Evolutionary conservation across 2,329 filamentous ascomycete genomes (phyloP).

Genomic region (Penicillium sp.): DNA sequence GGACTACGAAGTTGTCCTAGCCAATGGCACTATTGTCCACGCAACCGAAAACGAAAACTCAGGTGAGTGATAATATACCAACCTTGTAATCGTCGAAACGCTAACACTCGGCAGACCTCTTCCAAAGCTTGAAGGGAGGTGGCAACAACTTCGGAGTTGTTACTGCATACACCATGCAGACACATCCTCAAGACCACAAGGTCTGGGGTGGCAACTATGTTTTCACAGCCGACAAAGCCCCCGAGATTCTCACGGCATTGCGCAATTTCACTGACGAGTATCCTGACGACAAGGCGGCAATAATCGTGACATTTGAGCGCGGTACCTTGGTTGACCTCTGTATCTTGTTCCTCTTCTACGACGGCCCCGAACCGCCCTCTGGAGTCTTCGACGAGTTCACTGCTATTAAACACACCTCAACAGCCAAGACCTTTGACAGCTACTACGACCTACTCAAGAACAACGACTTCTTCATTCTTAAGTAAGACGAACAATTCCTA

Average conservation of each 20-base stretch:
- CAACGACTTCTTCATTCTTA: slow-evolving; percentile 45
- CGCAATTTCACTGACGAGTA: slow-evolving; percentile 48
- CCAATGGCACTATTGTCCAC: slow-evolving; percentile 47
- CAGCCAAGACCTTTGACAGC: slow-evolving; percentile 47
- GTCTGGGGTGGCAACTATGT: slow-evolving; percentile 53
- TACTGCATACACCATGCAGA: slow-evolving; percentile 40
- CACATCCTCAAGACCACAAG: slow-evolving; percentile 34
- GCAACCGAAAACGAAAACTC: slow-evolving; percentile 40
- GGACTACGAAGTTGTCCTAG: slow-evolving; percentile 50
- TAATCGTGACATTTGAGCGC: slow-evolving; percentile 58
- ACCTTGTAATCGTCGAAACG: neutral
- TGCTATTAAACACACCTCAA: slow-evolving; percentile 48
- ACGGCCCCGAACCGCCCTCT: slow-evolving; percentile 54
- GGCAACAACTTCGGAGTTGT: slow-evolving; percentile 49
- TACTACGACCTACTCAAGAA: slow-evolving; percentile 48
- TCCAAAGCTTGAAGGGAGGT: slow-evolving; percentile 44
- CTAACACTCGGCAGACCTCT: slow-evolving; percentile 37
- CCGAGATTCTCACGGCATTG: slow-evolving; percentile 34
- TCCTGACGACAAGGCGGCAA: slow-evolving; percentile 59
- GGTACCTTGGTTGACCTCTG: slow-evolving; percentile 53
- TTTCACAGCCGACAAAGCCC: slow-evolving; percentile 39
- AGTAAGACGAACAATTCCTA: slow-evolving; percentile 13
- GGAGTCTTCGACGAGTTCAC: slow-evolving; percentile 60
- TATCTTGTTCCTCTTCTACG: slow-evolving; percentile 64
- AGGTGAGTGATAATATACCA: slow-evolving; percentile 15